These are phyloP conservation scores for Thermothelomyces thermophilus DNA, from an alignment of 2,329 filamentous ascomycete genomes.

Conservation along the genomic window DNA sequence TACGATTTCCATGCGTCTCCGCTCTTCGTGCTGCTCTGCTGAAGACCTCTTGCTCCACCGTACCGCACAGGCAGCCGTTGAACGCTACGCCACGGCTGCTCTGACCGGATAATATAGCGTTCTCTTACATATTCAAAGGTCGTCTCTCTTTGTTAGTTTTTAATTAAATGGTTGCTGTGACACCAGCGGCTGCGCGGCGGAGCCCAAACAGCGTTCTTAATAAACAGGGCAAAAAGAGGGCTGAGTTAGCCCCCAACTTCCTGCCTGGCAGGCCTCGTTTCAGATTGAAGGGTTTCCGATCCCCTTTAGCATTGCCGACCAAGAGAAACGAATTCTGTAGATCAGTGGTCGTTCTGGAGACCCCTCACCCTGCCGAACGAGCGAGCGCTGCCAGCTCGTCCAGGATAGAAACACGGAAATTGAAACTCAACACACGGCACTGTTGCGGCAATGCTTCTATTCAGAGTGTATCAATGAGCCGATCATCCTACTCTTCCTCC, in stretches of 20 bases:
- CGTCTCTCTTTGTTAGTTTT: no score
- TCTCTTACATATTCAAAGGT: neutral
- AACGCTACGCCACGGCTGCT: neutral
- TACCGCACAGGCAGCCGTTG: no score
- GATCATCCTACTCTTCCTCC: no score
- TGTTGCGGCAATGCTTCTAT: neutral
- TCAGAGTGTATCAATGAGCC: no score
- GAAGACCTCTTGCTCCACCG: no score
- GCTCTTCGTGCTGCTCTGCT: no score
- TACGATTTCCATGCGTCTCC: no score
- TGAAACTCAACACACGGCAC: neutral
- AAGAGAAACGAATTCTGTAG: neutral
- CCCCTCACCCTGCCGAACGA: neutral
- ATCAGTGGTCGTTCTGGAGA: neutral
- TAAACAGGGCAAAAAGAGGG: neutral
- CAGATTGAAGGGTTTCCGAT: neutral
- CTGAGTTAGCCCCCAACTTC: constrained; percentile 8
- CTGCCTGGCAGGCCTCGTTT: constrained; percentile 6
- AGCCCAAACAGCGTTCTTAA: neutral
- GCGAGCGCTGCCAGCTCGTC: no score
- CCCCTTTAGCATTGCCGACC: neutral
- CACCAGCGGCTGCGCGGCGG: neutral
- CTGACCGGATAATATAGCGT: neutral
- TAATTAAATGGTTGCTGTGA: no score
- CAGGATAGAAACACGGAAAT: neutral